Base-by-base conservation (phyloP, 2,329 filamentous ascomycete genomes). In the Aspergillaceae sp. region DNA sequence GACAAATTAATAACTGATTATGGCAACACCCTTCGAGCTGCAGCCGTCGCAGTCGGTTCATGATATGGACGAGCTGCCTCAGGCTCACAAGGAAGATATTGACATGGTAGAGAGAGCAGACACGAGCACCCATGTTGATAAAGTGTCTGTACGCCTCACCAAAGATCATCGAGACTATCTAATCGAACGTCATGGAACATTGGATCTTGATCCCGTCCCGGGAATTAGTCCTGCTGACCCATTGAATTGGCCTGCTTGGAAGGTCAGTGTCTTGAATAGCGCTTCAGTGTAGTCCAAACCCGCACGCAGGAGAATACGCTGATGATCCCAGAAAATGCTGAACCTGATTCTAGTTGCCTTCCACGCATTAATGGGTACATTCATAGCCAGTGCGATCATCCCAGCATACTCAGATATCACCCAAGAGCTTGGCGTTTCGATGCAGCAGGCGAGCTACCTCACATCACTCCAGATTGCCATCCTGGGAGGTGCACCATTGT, bases 281-380 rank as follows among this genome's bases (percentile, higher is more conserved):
- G 19, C 10, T 28, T 38, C 7, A 4, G 26, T 1, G 19, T 1
- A 38, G 19, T 26, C 11, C 8, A 5, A 8, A 8, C 7, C 7
- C 7, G 19, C 3, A 5, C 34, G n/a, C n/a, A 33, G 26, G 6
- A 4, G 28, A 29, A 35, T 11, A 11, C 10, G 42, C 42, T 43
- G 10, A 43, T 19, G n/a, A 3, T 7, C 38, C 7, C 48, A 77
- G 74, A 80, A 79, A 72, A 58, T 71, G n/a, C 47, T 65, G 45
- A 79, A 80, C 51, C 63, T 82, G 0, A 51, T 74, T 7, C 68
- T 80, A 28, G 76, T 82, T 10, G 75, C 76, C 1, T 77, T 79
- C 53, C 76, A 80, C 48, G 74, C 76, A 37, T 74, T 74, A 61
- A 80, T 80, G 74, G 70, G 71, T 37, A 77, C 76, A 3, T 80